Percentiles rank a stretch among this genome's conserved stretches.
Evolutionary conservation across 176 grass and related monocot genomes (phyloP).

Genomic region (Musa beccarii): DNA sequence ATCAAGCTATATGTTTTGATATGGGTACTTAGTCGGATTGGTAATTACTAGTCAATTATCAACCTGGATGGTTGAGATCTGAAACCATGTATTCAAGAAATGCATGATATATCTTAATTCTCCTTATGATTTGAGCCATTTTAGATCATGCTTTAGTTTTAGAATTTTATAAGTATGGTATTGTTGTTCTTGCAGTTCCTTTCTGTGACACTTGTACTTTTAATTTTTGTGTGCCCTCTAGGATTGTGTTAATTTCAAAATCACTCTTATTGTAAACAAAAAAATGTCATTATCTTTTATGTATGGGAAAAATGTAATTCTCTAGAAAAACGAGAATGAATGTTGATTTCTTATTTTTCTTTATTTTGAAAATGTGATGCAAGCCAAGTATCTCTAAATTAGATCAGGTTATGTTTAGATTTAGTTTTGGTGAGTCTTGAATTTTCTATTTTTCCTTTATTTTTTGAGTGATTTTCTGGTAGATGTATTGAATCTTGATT

Average conservation of each 20-base stretch:
- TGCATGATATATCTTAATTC: too few species aligned
- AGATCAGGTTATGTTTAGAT: not conserved
- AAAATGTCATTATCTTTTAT: too few species aligned
- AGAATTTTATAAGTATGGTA: not conserved
- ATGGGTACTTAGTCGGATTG: too few species aligned
- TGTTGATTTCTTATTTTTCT: not conserved
- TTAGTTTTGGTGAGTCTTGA: not conserved
- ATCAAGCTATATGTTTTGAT: too few species aligned
- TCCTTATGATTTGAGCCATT: not conserved
- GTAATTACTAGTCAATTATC: too few species aligned
- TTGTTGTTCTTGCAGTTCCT: not conserved
- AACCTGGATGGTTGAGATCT: too few species aligned
- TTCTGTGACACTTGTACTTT: not conserved
- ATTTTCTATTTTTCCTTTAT: too few species aligned
- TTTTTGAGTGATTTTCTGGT: not conserved
- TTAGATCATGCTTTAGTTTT: not conserved
- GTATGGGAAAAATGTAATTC: not conserved
- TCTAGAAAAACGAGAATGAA: not conserved
- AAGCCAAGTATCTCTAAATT: not conserved
- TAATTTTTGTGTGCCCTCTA: too few species aligned
- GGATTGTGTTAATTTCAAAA: too few species aligned
- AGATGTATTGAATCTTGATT: too few species aligned
- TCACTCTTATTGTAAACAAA: not conserved
- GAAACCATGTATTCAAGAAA: too few species aligned
- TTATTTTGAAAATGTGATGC: not conserved